Conservation (phyloP, 2,329 filamentous ascomycete genomes). For the Scedosporium dehoogii region DNA sequence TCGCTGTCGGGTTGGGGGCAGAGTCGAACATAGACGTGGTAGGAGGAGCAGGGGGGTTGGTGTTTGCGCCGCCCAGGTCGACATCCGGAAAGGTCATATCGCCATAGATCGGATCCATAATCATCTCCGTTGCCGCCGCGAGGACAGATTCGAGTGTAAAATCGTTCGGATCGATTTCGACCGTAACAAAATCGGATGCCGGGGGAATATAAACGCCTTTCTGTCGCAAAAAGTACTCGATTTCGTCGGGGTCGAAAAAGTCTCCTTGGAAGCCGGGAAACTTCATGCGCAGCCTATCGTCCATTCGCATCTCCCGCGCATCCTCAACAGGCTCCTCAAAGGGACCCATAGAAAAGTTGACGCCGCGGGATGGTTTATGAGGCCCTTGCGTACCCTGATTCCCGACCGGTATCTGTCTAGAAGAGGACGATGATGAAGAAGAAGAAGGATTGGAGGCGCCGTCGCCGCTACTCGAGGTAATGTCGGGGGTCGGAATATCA, state of each 20-base stretch:
- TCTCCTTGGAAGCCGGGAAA: slow-evolving; percentile 59
- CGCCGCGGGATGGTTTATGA: background rate
- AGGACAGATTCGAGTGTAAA: slow-evolving; percentile 20
- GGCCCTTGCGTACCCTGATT: slow-evolving; percentile 23
- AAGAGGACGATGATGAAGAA: background rate
- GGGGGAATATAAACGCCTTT: slow-evolving; percentile 54
- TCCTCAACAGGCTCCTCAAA: slow-evolving; percentile 30
- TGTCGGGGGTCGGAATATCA: background rate
- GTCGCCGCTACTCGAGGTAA: background rate
- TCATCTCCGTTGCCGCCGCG: background rate
- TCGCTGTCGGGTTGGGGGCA: background rate
- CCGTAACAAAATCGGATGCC: slow-evolving; percentile 48
- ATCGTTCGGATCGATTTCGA: slow-evolving; percentile 39
- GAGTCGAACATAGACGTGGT: background rate
- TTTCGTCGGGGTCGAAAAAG: slow-evolving; percentile 69
- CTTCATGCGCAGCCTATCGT: slow-evolving; percentile 38
- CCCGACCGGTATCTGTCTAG: slow-evolving; percentile 17
- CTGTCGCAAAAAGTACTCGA: slow-evolving; percentile 61
- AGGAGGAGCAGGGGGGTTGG: background rate
- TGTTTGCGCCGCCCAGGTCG: background rate
- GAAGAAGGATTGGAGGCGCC: background rate
- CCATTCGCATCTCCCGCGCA: slow-evolving; percentile 31
- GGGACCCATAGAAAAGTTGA: slow-evolving; percentile 25
- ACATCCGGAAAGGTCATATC: background rate
- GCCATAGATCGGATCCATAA: background rate